Conservation (phyloP, 129 eudicot species). For the Cynara cardunculus region DNA sequence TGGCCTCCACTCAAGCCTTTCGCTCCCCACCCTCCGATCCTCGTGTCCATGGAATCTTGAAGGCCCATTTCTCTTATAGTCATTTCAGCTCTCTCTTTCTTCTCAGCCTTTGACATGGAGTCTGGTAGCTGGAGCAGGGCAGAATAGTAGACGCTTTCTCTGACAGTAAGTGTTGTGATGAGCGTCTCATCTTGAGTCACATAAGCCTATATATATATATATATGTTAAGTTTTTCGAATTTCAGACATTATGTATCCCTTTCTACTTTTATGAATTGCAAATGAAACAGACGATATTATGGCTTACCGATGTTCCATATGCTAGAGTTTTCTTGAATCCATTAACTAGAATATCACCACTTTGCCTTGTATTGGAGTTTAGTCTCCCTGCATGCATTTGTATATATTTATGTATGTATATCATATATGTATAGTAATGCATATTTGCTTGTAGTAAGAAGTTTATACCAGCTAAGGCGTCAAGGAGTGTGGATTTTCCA, state of each 20-base stretch:
- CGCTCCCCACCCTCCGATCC: constrained; percentile 27
- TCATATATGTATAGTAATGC: no score
- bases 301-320: constrained; percentile 67
- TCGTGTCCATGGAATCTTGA: constrained; percentile 21
- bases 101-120: constrained; percentile 21
- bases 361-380: constrained; percentile 42
- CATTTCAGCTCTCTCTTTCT: constrained; percentile 19
- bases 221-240: not conserved
- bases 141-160: constrained; percentile 26
- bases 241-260: not conserved
- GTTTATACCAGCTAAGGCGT: constrained; percentile 50
- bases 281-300: not conserved
- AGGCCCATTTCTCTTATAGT: constrained; percentile 28
- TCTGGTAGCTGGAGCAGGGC: constrained; percentile 22
- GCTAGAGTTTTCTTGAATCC: constrained; percentile 58
- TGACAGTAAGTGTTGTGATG: constrained; percentile 15
- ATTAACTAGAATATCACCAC: constrained; percentile 60
- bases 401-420: no score
- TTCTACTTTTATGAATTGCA: not conserved
- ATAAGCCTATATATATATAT: not conserved
- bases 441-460: not conserved
- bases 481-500: constrained; percentile 63
- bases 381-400: constrained; percentile 44
- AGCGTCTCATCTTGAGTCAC: constrained; percentile 11
- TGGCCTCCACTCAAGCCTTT: constrained; percentile 40